Evolutionary conservation across 2,329 filamentous ascomycete species (phyloP).

Genomic region (Aspergillus pseudonomiae): DNA sequence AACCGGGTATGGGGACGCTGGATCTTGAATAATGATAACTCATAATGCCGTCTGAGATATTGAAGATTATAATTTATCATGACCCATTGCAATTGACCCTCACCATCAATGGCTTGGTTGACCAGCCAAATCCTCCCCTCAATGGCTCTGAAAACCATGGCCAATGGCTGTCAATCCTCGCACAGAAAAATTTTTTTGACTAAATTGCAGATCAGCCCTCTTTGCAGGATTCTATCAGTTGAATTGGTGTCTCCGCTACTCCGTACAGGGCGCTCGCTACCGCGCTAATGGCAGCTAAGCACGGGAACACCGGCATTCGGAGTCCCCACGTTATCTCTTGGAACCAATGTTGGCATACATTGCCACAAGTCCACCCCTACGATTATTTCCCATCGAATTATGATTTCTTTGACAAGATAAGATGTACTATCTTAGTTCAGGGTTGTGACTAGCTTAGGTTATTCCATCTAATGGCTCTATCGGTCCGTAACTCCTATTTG

Average conservation of each 20-base stretch:
- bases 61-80: background rate
- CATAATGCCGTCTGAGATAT: background rate
- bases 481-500: slow-evolving; percentile 31
- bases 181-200: slow-evolving; percentile 7
- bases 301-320: slow-evolving; percentile 14
- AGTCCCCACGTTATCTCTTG: slow-evolving; percentile 8
- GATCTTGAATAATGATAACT: slow-evolving; percentile 7
- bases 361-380: background rate
- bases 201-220: slow-evolving; percentile 13
- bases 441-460: background rate
- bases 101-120: background rate
- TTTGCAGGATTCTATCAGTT: slow-evolving; percentile 8
- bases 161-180: slow-evolving; percentile 3
- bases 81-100: background rate
- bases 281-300: slow-evolving; percentile 10
- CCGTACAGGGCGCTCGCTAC: slow-evolving; percentile 11
- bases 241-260: slow-evolving; percentile 3
- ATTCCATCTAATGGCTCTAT: background rate
- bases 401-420: background rate
- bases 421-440: background rate
- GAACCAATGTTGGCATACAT: background rate
- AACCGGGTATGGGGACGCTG: slow-evolving; percentile 1
- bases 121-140: background rate
- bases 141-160: background rate
- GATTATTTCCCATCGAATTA: background rate